Evolutionary conservation across 2,329 filamentous ascomycete genomes (phyloP).

Genomic region (Drechslerella dactyloides): DNA sequence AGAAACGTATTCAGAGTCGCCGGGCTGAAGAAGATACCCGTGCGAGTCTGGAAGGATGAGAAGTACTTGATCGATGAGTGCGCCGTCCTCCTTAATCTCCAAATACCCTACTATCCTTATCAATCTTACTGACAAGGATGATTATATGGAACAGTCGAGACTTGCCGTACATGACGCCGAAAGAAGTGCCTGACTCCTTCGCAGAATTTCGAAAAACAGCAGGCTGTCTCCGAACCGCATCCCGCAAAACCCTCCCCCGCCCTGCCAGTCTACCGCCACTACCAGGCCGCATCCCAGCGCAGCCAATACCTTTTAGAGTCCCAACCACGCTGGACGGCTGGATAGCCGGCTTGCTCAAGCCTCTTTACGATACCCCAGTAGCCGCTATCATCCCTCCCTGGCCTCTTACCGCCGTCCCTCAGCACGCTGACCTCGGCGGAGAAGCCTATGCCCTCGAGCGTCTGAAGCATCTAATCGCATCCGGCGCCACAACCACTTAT

Average conservation of each 20-base stretch:
- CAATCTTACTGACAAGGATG: slow-evolving; percentile 2
- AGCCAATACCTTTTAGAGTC: slow-evolving; percentile 69
- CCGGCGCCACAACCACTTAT: slow-evolving; percentile 69
- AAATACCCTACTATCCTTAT: not conserved
- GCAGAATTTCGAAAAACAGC: slow-evolving; percentile 75
- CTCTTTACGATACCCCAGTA: slow-evolving; percentile 63
- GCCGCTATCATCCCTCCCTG: slow-evolving; percentile 58
- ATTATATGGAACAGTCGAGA: slow-evolving; percentile 65
- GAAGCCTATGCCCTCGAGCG: slow-evolving; percentile 68
- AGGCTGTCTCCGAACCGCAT: slow-evolving; percentile 72
- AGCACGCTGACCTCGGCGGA: slow-evolving; percentile 73
- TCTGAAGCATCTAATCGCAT: slow-evolving; percentile 67
- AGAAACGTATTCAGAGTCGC: slow-evolving; percentile 64
- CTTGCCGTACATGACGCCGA: slow-evolving; percentile 64
- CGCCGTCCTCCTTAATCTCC: slow-evolving; percentile 57
- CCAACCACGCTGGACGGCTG: slow-evolving; percentile 65
- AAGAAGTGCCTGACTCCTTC: slow-evolving; percentile 75
- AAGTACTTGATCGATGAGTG: slow-evolving; percentile 83
- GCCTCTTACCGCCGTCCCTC: slow-evolving; percentile 65
- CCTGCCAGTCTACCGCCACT: slow-evolving; percentile 67
- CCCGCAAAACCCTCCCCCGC: slow-evolving; percentile 65
- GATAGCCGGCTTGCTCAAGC: slow-evolving; percentile 65
- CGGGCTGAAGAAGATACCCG: slow-evolving; percentile 64
- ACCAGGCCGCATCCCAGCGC: slow-evolving; percentile 65
- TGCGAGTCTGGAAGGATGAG: slow-evolving; percentile 73